Base-by-base conservation (phyloP, 2,329 filamentous ascomycete species). In the Colletotrichum somersetense region DNA sequence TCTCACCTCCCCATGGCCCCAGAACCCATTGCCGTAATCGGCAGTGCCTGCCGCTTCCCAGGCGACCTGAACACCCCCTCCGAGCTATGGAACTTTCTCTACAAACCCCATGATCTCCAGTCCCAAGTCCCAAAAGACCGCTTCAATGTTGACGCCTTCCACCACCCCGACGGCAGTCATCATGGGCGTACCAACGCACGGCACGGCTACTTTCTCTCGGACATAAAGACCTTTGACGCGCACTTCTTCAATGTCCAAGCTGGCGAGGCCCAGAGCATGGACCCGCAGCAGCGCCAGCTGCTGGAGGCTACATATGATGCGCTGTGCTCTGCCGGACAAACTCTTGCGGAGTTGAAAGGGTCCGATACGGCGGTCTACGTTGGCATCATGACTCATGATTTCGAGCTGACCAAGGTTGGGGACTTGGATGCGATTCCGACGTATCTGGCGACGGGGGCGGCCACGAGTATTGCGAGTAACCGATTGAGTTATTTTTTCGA, bases 401-500 rank as follows among this genome's bases (percentile, higher is more conserved):
- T 79, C 8, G 61, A 66, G 12, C 55, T 56, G 14, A 75, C 67
- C 12, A 73, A 75, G 10, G 55, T 75, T 2, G 67, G 74, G 8
- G 78, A 80, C 40, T 71, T 74, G 5, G 74, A 78, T 35, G 55
- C 73, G 35, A 67, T 74, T 12, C 77, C 77, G 0, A 75, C 75
- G 10, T 79, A 78, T 40, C 79, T 78, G 23, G 77, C 77, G 2
- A 81, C 80, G 1, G 82, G 81, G 1, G 78, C 75, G n/a, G 78
- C 77, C 23, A 75, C 74, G 20, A 75, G 78, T 18, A 81, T 83
- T 30, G 72, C 82, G 56, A 78, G 81, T 0, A 84, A 84, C 69
- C 78, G 83, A 1, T 77, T 85, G 30, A 82, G 80, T 0, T 83
- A 82, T 65, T 80, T 81, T 66, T 80, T 83, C 57, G 81, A 84